Conservation (phyloP, 108 stramenopile genomes). For the Conticribra guillardii region DNA sequence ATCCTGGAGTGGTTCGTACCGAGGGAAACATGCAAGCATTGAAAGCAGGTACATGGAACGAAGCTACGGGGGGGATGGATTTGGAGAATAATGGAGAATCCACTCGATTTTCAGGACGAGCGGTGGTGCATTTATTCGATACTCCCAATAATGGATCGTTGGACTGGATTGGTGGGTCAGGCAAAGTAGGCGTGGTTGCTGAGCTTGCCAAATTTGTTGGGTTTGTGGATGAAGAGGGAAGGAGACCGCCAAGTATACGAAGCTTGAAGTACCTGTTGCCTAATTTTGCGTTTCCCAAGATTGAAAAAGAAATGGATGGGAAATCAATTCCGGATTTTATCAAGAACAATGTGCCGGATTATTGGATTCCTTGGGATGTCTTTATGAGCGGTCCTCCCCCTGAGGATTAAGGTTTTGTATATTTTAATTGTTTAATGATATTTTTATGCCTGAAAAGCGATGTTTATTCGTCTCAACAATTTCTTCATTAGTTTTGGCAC, state of each 20-base stretch:
- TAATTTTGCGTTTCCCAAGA: conserved; percentile 68
- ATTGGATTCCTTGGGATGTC: conserved; percentile 63
- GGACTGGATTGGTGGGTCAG: conserved; percentile 51
- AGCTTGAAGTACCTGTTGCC: conserved; percentile 68
- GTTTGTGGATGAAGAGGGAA: conserved; percentile 80
- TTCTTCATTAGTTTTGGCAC: no score
- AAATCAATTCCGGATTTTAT: conserved; percentile 56
- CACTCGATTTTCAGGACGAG: conserved; percentile 71
- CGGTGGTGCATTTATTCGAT: conserved; percentile 53
- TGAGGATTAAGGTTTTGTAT: background rate
- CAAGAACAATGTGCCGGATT: conserved; percentile 63
- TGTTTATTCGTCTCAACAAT: no score
- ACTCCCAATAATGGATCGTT: conserved; percentile 39
- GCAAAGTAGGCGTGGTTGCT: conserved; percentile 83
- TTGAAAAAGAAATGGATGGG: conserved; percentile 62
- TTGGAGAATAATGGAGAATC: conserved; percentile 61
- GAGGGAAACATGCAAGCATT: conserved; percentile 78
- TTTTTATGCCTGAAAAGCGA: no score
- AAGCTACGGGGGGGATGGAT: conserved; percentile 66
- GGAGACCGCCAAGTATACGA: conserved; percentile 68
- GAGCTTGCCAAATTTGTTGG: conserved; percentile 87
- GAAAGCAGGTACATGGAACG: conserved; percentile 72
- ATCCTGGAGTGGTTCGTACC: conserved; percentile 87
- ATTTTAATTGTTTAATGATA: no score
- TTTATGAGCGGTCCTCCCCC: conserved; percentile 71